Percentiles rank a stretch among this genome's conserved stretches.
phyloP scores from a whole-genome alignment of 441 rosid species.

The Pelargonium myrrhifolium region DNA sequence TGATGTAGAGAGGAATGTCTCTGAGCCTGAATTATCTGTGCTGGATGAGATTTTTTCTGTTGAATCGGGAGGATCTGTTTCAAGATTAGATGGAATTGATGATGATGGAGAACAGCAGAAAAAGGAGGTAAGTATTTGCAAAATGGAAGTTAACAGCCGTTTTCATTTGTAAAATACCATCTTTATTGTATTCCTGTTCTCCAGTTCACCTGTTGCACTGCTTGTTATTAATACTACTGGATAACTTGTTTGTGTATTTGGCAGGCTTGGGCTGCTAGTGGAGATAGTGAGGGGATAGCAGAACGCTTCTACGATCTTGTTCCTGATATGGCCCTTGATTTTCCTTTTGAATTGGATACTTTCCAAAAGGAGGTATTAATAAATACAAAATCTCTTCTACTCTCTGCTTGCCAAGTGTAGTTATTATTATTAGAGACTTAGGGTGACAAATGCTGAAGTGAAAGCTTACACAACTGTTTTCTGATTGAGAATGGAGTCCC shows the following conservation, averaged over 20 bases:
- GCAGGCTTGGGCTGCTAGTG: conserved; percentile 78
- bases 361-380: conserved; percentile 83
- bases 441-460: background rate
- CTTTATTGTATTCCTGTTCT: conserved; percentile 10
- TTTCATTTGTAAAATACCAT: conserved; percentile 5
- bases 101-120: conserved; percentile 33
- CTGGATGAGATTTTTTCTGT: conserved; percentile 75
- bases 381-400: conserved; percentile 9
- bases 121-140: conserved; percentile 44
- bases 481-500: background rate
- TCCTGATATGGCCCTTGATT: conserved; percentile 87
- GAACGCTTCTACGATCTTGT: conserved; percentile 71
- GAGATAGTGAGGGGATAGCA: conserved; percentile 63
- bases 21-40: conserved; percentile 40
- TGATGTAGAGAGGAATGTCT: conserved; percentile 22
- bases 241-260: conserved; percentile 17
- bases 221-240: conserved; percentile 17
- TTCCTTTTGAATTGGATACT: conserved; percentile 83
- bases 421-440: background rate
- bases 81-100: conserved; percentile 30
- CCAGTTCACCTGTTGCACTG: conserved; percentile 1
- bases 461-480: background rate
- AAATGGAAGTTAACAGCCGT: conserved; percentile 11
- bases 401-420: background rate
- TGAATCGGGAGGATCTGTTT: conserved; percentile 37